Percentiles rank a stretch among this genome's conserved stretches.
Evolutionary conservation across 106 monocot genomes (phyloP).

Genomic region (Dendrobium huoshanense): DNA sequence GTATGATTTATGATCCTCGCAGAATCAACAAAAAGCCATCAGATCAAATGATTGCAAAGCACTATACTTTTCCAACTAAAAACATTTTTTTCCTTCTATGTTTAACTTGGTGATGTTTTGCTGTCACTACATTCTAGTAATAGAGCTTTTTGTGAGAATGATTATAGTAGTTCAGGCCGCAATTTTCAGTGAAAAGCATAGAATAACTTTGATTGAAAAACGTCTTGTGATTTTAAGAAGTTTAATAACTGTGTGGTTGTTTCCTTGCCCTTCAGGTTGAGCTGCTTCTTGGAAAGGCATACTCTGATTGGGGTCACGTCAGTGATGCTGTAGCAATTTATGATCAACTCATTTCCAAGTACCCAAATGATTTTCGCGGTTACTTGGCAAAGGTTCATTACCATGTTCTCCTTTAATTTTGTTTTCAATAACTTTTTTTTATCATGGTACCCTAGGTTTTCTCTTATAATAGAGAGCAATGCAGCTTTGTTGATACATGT

Average conservation of each 20-base stretch:
- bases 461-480: background rate
- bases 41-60: background rate
- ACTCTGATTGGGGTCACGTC: conserved; percentile 86
- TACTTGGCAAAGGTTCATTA: conserved; percentile 84
- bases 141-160: background rate
- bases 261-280: conserved; percentile 49
- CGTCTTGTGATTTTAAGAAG: too few species aligned
- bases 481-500: background rate
- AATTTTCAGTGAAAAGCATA: too few species aligned
- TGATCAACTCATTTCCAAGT: conserved; percentile 72
- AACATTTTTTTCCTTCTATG: background rate
- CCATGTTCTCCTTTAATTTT: background rate
- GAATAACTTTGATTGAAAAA: too few species aligned
- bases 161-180: background rate
- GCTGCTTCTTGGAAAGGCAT: conserved; percentile 89
- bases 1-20: background rate
- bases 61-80: background rate
- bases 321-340: conserved; percentile 93
- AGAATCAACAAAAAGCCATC: background rate
- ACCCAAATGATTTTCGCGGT: conserved; percentile 86
- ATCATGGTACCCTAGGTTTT: background rate
- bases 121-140: background rate
- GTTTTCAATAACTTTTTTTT: background rate
- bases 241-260: background rate
- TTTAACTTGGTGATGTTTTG: background rate